Conservation (phyloP, 2,329 filamentous ascomycete species). For the Talaromyces sp. region DNA sequence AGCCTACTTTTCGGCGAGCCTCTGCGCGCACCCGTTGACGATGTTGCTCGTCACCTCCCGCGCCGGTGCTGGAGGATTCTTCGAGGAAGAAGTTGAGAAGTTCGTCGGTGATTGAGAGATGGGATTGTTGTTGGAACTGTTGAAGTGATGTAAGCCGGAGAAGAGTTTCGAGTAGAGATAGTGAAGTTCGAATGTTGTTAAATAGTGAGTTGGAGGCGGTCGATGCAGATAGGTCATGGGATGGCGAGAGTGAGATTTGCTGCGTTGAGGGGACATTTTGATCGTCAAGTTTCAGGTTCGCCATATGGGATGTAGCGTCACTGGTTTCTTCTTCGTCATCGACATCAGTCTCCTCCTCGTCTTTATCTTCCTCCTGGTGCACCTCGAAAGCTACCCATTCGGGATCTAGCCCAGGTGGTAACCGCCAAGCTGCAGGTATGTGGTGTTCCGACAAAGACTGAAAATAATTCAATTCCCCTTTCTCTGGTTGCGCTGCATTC, state of each 20-base stretch:
- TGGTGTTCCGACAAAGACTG: constrained; percentile 29
- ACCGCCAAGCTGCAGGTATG: constrained; percentile 49
- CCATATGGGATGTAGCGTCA: constrained; percentile 45
- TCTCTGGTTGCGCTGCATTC: constrained; percentile 20
- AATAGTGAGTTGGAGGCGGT: constrained; percentile 48
- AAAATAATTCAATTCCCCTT: constrained; percentile 20
- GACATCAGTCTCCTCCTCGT: constrained; percentile 46
- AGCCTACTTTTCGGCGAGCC: constrained; percentile 61
- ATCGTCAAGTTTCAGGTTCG: constrained; percentile 44
- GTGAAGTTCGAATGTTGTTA: constrained; percentile 58
- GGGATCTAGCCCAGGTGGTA: constrained; percentile 73
- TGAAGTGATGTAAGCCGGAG: constrained; percentile 81
- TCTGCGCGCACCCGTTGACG: constrained; percentile 59
- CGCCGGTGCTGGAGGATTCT: constrained; percentile 63
- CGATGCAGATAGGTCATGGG: constrained; percentile 22
- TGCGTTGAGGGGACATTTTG: constrained; percentile 19
- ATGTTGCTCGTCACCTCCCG: constrained; percentile 59
- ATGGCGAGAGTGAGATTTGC: constrained; percentile 24
- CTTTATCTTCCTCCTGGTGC: constrained; percentile 61
- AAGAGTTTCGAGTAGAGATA: constrained; percentile 83
- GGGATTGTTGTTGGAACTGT: constrained; percentile 85
- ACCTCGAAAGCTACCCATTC: constrained; percentile 93
- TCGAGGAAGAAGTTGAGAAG: constrained; percentile 82
- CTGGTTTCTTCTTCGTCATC: constrained; percentile 25
- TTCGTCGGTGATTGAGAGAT: constrained; percentile 86